Evolutionary conservation across 2,329 filamentous ascomycete genomes (phyloP).

Genomic region (Pseudogymnoascus sp.): DNA sequence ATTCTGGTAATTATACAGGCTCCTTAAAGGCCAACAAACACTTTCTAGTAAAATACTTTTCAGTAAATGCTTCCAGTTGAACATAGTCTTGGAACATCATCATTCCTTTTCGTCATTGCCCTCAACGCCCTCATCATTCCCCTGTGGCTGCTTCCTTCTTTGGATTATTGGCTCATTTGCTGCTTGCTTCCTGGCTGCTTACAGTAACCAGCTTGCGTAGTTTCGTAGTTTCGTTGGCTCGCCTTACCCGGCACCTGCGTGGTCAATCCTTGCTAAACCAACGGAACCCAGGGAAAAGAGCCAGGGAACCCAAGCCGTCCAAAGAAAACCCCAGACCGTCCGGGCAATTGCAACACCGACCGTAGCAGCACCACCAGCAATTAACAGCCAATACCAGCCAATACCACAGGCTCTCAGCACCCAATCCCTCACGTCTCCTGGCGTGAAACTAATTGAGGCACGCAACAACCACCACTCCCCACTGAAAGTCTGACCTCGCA

Average conservation of each 20-base stretch:
- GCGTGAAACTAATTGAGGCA: neutral
- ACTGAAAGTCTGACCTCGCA: constrained; percentile 1
- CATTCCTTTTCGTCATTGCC: neutral
- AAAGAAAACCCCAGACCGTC: neutral
- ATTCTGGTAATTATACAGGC: neutral
- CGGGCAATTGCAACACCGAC: neutral
- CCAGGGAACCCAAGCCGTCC: neutral
- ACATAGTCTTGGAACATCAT: neutral
- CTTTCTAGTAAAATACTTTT: neutral
- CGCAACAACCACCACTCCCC: constrained; percentile 2
- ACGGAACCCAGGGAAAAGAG: neutral
- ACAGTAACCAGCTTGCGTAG: neutral
- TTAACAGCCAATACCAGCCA: neutral
- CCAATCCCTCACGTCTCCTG: neutral
- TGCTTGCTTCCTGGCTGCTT: neutral
- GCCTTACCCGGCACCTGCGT: neutral
- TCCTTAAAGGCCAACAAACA: neutral
- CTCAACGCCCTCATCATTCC: neutral
- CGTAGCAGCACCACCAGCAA: neutral
- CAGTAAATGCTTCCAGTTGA: neutral
- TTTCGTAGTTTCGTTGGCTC: neutral
- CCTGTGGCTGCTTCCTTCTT: neutral
- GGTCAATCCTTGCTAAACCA: neutral
- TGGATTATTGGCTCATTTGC: neutral
- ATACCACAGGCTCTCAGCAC: neutral